Evolutionary conservation across 306 rosid species (phyloP).

Genomic region (Pterocarpus santalinus): DNA sequence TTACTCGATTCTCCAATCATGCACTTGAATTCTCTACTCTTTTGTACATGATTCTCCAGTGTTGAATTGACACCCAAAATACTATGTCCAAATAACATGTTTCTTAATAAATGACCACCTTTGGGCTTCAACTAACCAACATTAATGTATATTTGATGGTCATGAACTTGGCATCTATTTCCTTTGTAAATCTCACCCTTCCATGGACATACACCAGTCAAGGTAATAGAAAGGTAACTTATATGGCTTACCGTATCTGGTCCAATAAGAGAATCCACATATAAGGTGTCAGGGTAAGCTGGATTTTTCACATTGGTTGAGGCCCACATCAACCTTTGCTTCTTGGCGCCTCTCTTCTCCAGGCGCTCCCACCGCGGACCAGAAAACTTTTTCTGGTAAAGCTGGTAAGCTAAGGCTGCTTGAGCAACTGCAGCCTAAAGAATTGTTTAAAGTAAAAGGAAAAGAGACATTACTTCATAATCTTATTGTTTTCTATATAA

Average conservation of each 20-base stretch:
- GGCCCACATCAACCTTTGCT: conserved; percentile 65
- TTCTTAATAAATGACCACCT: conserved; percentile 24
- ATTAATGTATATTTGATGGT: conserved; percentile 21
- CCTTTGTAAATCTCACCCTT: conserved; percentile 28
- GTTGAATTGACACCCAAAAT: too few species aligned
- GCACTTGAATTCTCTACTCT: too few species aligned
- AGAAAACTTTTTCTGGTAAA: conserved; percentile 81
- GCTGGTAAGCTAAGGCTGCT: conserved; percentile 61
- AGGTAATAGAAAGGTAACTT: conserved; percentile 38
- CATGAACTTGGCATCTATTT: neutral
- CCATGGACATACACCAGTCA: neutral
- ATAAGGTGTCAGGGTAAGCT: conserved; percentile 47
- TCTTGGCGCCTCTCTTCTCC: conserved; percentile 92
- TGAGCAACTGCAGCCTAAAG: conserved; percentile 55
- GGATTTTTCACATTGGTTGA: conserved; percentile 55
- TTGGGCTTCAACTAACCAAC: conserved; percentile 12
- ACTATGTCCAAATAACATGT: too few species aligned
- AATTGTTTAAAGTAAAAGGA: conserved; percentile 16
- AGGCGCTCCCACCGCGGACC: conserved; percentile 86
- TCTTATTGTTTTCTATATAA: conserved; percentile 3
- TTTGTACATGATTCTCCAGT: too few species aligned
- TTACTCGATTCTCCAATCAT: too few species aligned
- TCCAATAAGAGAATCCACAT: conserved; percentile 60
- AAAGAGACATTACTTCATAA: neutral
- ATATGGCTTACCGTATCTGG: conserved; percentile 72